These are phyloP conservation scores for Ustilago bromivora DNA, from an alignment of 1,284 basidiomycete genomes.

Conservation along the genomic window DNA sequence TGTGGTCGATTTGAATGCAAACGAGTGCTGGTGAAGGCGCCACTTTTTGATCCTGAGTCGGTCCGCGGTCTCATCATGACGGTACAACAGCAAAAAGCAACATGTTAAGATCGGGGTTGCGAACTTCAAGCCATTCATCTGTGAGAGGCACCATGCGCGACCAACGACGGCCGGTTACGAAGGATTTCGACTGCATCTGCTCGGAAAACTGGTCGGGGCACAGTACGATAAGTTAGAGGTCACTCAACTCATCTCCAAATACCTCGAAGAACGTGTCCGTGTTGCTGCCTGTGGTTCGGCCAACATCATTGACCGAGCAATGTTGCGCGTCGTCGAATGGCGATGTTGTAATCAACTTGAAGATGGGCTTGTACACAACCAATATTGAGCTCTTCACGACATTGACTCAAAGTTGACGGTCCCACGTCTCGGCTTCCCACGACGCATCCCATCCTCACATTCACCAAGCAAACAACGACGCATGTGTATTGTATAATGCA, in stretches of 20 bases:
- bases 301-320: neutral
- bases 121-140: constrained; percentile 1
- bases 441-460: neutral
- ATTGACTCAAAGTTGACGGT: neutral
- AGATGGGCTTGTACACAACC: neutral
- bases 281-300: neutral
- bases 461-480: neutral
- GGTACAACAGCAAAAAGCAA: neutral
- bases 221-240: too few relatives aligned
- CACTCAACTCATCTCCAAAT: too few relatives aligned
- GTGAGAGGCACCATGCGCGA: neutral
- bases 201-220: neutral
- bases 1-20: too few relatives aligned
- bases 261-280: neutral
- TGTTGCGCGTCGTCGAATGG: neutral
- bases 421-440: neutral
- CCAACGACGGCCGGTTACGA: neutral
- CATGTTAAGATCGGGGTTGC: neutral
- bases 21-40: too few relatives aligned
- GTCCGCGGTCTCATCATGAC: neutral
- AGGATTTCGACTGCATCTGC: neutral
- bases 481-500: constrained; percentile 2
- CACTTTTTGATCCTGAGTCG: neutral
- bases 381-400: neutral
- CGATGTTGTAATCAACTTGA: neutral